phyloP scores from a whole-genome alignment of 2,329 filamentous ascomycete genomes.

The Colletotrichum spinosum region DNA sequence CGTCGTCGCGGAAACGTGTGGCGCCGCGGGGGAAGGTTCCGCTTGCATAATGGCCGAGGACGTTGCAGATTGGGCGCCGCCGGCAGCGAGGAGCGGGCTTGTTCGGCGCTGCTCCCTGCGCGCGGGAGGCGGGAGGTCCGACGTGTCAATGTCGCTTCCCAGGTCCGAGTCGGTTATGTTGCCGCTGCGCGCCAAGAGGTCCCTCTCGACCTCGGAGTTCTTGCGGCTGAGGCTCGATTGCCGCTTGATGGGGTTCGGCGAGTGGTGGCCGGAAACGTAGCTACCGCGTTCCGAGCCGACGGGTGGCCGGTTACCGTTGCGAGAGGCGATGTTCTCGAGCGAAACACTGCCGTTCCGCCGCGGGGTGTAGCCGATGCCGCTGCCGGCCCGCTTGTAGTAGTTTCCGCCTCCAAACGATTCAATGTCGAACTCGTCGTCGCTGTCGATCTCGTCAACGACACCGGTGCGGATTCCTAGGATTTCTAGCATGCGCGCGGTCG shows the following conservation, averaged over 20 bases:
- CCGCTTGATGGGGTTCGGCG: constrained; percentile 57
- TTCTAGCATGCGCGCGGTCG: constrained; percentile 96
- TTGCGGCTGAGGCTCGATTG: constrained; percentile 65
- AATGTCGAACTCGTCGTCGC: constrained; percentile 98
- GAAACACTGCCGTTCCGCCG: constrained; percentile 72
- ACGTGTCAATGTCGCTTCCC: constrained; percentile 73
- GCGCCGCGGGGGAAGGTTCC: constrained; percentile 39
- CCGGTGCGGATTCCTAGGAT: constrained; percentile 97
- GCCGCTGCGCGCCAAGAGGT: constrained; percentile 62
- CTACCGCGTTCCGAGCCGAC: constrained; percentile 46
- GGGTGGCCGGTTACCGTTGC: constrained; percentile 31
- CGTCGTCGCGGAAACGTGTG: constrained; percentile 75
- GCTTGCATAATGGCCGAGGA: constrained; percentile 34
- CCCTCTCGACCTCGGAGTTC: constrained; percentile 64
- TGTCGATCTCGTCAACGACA: constrained; percentile 96
- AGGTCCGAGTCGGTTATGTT: constrained; percentile 68
- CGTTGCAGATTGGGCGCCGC: constrained; percentile 35
- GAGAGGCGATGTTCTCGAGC: constrained; percentile 62
- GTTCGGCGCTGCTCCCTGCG: constrained; percentile 54
- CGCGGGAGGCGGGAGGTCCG: constrained; percentile 73
- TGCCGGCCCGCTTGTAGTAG: constrained; percentile 84
- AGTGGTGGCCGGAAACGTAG: constrained; percentile 66
- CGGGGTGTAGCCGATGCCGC: constrained; percentile 81
- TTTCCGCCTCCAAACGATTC: constrained; percentile 76
- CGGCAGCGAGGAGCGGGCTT: constrained; percentile 49